Base-by-base conservation (phyloP, 2,329 filamentous ascomycete species). In the Monilinia vaccinii-corymbosi region DNA sequence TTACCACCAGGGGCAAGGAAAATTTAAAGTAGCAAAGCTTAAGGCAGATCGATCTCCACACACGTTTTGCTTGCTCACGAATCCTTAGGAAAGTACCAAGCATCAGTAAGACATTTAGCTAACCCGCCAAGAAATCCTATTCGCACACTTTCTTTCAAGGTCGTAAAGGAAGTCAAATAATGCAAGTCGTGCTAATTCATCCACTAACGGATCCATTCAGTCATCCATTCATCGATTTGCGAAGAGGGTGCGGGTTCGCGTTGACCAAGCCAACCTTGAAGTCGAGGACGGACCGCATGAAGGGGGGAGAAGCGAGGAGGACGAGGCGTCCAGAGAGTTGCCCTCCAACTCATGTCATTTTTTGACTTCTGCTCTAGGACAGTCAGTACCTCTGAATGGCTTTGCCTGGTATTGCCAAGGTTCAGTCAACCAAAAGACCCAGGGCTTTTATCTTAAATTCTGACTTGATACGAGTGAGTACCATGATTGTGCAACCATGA, bases 31-130 rank as follows among this genome's bases (percentile, higher is more conserved):
- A 56, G 52, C 52, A 56, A 58, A 48, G 56, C 45, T 58, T 40
- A 31, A 44, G 25, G 56, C 46, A 58, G 56, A 58, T 58, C 56
- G 56, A 57, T 57, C 55, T 57, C 55, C 45, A 50, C 23, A 57
- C n/a, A 28, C 31, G 34, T 40, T 56, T 44, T 34, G 8, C 3
- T 10, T 32, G 42, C 53, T 31, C 53, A 48, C 42, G 53, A 45
- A 25, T 48, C 55, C 34, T 21, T 16, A 21, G 28, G 38, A 42
- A 11, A n/a, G 18, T 47, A 45, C 18, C 28, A 46, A 46, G 52
- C 28, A 56, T 45, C 16, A 50, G 21, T 50, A 31, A 58, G 34
- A 50, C 46, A 50, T 28, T 40, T 11, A 38, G 36, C 36, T 52
- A 10, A 10, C 3, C 16, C 21, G 45, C 42, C 44, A 56, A 56